Evolutionary conservation across 768 basidiomycete genomes (phyloP).

Genomic region (Mycena pura): DNA sequence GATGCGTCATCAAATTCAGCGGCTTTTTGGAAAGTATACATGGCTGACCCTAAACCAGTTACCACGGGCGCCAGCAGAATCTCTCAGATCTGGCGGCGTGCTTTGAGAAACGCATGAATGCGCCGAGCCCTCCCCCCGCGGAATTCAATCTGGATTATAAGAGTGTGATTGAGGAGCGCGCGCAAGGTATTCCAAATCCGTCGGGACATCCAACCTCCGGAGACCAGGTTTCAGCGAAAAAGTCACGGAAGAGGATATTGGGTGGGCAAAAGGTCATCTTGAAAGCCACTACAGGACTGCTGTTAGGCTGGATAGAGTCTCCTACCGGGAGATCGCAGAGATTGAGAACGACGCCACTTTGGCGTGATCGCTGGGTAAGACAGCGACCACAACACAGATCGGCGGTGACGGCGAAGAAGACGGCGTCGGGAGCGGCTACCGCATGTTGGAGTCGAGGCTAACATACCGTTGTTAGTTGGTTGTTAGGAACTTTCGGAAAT

Average conservation of each 20-base stretch:
- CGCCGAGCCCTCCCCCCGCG: background rate
- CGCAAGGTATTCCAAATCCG: background rate
- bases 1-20: constrained; percentile 2
- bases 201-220: background rate
- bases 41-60: background rate
- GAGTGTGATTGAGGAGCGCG: background rate
- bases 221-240: background rate
- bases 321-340: background rate
- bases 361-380: no score
- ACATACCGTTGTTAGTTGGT: no score
- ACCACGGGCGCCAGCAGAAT: background rate
- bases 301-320: background rate
- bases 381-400: no score
- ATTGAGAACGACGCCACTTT: background rate
- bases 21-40: constrained; percentile 6
- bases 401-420: no score
- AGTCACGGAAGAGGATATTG: constrained; percentile 2
- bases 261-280: background rate
- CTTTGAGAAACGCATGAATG: background rate
- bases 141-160: background rate
- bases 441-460: no score
- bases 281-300: background rate
- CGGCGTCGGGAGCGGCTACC: no score
- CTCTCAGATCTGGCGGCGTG: background rate
- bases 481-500: no score